Base-by-base conservation (phyloP, 208 protist species). In the Herpetomonas samuelpessoai region DNA sequence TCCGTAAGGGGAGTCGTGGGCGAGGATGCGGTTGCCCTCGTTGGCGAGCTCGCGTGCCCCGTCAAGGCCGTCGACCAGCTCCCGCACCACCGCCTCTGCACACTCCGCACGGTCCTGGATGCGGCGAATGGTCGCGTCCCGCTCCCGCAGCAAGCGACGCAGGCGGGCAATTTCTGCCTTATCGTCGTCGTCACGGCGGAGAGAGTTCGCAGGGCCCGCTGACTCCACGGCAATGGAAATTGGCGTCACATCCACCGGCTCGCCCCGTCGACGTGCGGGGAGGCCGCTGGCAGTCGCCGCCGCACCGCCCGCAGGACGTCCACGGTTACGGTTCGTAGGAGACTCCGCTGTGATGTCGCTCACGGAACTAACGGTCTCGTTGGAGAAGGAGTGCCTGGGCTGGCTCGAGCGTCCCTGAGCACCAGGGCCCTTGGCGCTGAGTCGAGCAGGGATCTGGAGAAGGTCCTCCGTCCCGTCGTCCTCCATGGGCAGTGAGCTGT, bases 71-170 rank as follows among this genome's bases (percentile, higher is more conserved):
- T 22, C 50, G 1, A 60, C 35, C 2, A 68, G 25, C 14, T 60
- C 49, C 30, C 26, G 16, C 26, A 74, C 51, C 29, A 27, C 51
- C 14, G 22, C 0, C 61, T 74, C 68, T 19, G 68, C 68, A 9
- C 41, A 38, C 45, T 63, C 61, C 29, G 58, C 68, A 1, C 53
- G 61, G 19, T 58, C 56, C 61, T 46, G 60, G 55, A 68, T 31
- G 12, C 44, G 46, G 14, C 58, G 58, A n/a, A 75, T 41, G 18
- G 65, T 49, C 62, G 50, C 25, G 22, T 60, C 66, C 62, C 68
- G 62, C 55, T 30, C 22, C 10, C 10, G 18, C 6, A 66, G 39
- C 1, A 24, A 21, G 0, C 6, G 28, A 1, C 35, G 50, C 41
- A 68, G 57, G 2, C 45, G 61, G n/a, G 22, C 21, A 21, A 74